These are phyloP conservation scores for Coprinopsis cinerea DNA, from an alignment of 768 basidiomycete species.

Conservation along the genomic window DNA sequence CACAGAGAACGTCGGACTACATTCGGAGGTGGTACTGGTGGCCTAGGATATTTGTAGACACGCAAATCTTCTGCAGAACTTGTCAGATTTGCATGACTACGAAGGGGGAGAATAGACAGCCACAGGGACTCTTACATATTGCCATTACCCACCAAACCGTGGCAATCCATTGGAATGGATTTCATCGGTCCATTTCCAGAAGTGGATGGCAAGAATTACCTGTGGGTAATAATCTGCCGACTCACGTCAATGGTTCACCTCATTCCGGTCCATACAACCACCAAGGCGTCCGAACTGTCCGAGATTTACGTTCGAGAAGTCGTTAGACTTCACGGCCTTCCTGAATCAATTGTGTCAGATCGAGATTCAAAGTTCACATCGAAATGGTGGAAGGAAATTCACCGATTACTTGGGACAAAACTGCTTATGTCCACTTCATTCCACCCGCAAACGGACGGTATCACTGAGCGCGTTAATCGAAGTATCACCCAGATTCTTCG, in stretches of 20 bases:
- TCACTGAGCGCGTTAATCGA: conserved; percentile 4
- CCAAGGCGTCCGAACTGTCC: not conserved
- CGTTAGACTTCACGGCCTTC: conserved; percentile 4
- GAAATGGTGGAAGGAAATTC: conserved; percentile 4
- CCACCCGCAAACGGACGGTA: conserved; percentile 7
- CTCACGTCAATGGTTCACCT: conserved; percentile 8
- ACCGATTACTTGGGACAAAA: conserved; percentile 1
- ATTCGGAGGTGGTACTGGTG: no score
- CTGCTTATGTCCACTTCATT: conserved; percentile 1
- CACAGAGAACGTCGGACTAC: no score
- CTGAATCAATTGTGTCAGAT: conserved; percentile 4
- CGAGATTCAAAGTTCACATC: conserved; percentile 3
- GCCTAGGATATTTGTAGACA: no score
- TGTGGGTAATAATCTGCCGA: not conserved
- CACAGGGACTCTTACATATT: no score
- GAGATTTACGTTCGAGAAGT: conserved; percentile 5
- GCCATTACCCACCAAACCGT: not conserved
- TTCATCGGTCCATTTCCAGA: not conserved
- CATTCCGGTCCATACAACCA: not conserved
- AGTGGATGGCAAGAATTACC: not conserved
- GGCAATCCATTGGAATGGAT: not conserved
- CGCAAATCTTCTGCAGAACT: no score
- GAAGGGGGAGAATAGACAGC: no score
- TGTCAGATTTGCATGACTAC: no score
- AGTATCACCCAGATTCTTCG: no score